Evolutionary conservation across 2,329 filamentous ascomycete genomes (phyloP), one percentile per base, ranked within the genome.

Genomic region (Dendryphion nanum): DNA sequence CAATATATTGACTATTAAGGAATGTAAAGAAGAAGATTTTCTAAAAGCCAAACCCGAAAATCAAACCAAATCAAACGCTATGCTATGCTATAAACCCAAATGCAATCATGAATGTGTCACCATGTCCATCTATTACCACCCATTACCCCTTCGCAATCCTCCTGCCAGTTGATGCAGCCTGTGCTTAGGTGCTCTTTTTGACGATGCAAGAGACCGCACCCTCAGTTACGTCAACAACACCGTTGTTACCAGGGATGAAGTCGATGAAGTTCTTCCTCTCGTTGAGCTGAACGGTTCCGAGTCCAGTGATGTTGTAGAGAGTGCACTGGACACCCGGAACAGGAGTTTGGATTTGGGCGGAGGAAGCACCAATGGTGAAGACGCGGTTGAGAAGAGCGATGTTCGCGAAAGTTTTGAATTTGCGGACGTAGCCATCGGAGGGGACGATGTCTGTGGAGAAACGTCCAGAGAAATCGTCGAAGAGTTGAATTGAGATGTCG

Each of bases 391-490:
- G 35, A 21, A 24, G 24, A 13, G 29, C 31, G 29, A 47, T 40
- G 7, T 41, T 41, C 21, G 40, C 40, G 3, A 30, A 14, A 12
- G 44, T 44, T 14, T 33, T 33, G 12, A 21, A 28, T 13, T 44
- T 42, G 7, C 38, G 42, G n/a, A 28, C 24, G 39, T 50, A 44
- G 37, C 48, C 48, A 18, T 30, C 37, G 23, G 48, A 18, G 12
- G 37, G 37, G 24, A 48, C 14, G 15, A 18, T 29, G 37, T 30
- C 19, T 8, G 23, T 24, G 19, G 24, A 14, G 17, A 24, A n/a
- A n/a, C n/a, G n/a, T n/a, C n/a, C n/a, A n/a, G n/a, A n/a, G n/a
- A n/a, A n/a, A 26, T 26, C 8, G 23, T 26, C 23, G 23, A 26
- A 26, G 23, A 8, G 23, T 26, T 26, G n/a, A n/a, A 26, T 26